Evolutionary conservation across 495 filamentous ascomycete genomes (phyloP), one percentile per base, ranked within the genome.

Genomic region (Trichoderma erinaceum): DNA sequence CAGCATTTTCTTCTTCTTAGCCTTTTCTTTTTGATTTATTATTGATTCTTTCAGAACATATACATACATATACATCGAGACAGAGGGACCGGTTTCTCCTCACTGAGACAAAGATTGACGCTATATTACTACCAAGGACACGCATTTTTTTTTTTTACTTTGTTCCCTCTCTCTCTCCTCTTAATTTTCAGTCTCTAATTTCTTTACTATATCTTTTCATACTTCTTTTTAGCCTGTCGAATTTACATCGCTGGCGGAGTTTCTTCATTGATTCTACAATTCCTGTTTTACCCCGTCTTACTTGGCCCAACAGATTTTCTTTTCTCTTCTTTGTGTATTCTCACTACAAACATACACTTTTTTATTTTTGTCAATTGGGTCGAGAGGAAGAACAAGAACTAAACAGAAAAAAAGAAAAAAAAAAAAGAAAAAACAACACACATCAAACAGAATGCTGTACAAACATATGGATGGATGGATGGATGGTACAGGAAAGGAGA

Each of bases 21-120:
- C n/a, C 35, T 21, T 16, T 18, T 61, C 29, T 32, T 61, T 61
- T 61, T 61, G 52, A 23, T 29, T 61, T 32, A 15, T 29, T 32
- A 29, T 61, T 61, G 56, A 61, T 61, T 61, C 56, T 61, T 61
- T 61, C 56, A 61, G 56, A 25, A 61, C 56, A 61, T 27, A 61
- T 23, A 61, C 25, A 61, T 32, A 32, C 25, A 61, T 1, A 32
- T 18, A 61, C 56, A 61, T 32, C 56, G 48, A 52, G 16, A 25
- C 56, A 32, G 25, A 29, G 56, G 56, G 56, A 4, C 23, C 27
- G 27, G 23, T 29, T 18, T 32, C 35, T 13, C 35, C 56, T 32
- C n/a, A 61, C 56, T 18, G 56, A 61, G 56, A 32, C 56, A 61
- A 61, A 61, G 56, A 61, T 61, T 61, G 56, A 61, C 27, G 56